Evolutionary conservation across 2,329 filamentous ascomycete species (phyloP).

Genomic region (Aspergillus caelatus): DNA sequence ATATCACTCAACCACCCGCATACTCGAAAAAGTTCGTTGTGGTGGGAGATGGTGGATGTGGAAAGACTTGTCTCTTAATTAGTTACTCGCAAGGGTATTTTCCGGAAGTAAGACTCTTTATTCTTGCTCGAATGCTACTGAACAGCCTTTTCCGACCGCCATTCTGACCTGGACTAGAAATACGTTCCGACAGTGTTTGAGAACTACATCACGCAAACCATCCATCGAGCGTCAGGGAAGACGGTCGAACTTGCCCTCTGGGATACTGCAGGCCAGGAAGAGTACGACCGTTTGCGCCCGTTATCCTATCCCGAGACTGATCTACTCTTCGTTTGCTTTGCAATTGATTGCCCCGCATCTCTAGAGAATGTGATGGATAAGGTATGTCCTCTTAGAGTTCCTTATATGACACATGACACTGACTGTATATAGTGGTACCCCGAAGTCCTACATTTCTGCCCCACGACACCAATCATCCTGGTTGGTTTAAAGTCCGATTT

Average conservation of each 20-base stretch:
- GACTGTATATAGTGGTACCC: slow-evolving; percentile 79
- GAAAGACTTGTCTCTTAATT: slow-evolving; percentile 97
- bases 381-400: slow-evolving; percentile 56
- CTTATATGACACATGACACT: background rate
- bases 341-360: slow-evolving; percentile 97
- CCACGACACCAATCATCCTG: slow-evolving; percentile 92
- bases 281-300: slow-evolving; percentile 93
- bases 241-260: slow-evolving; percentile 94
- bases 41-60: slow-evolving; percentile 95
- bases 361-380: slow-evolving; percentile 99
- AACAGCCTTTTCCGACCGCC: background rate
- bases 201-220: slow-evolving; percentile 98
- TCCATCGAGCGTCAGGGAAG: slow-evolving; percentile 84
- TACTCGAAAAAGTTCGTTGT: slow-evolving; percentile 99
- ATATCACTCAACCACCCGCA: slow-evolving; percentile 84
- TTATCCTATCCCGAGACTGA: slow-evolving; percentile 98
- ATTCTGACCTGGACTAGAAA: slow-evolving; percentile 66
- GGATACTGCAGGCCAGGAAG: slow-evolving; percentile 98
- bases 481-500: slow-evolving; percentile 97
- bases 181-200: slow-evolving; percentile 99
- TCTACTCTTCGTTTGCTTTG: slow-evolving; percentile 97
- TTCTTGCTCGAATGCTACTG: background rate
- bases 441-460: slow-evolving; percentile 98
- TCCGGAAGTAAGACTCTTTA: slow-evolving; percentile 73
- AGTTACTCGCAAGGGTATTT: slow-evolving; percentile 99